These are phyloP conservation scores for Paecilomyces fulvus DNA, from an alignment of 2,329 filamentous ascomycete genomes.

Conservation along the genomic window DNA sequence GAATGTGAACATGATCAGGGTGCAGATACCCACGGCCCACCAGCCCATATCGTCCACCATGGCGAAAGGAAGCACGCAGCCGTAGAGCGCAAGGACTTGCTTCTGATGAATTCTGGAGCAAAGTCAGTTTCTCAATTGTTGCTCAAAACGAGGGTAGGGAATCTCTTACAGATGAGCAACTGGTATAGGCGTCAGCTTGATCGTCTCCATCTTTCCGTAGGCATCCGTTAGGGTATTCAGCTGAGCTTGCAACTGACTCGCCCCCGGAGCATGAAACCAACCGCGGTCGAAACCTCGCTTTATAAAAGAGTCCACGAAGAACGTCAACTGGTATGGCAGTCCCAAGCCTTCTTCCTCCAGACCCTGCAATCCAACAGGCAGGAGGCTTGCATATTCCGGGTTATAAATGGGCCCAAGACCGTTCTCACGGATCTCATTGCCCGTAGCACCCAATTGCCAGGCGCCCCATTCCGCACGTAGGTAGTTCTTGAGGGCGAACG, in stretches of 20 bases:
- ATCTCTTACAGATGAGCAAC: constrained; percentile 48
- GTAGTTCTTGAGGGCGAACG: constrained; percentile 58
- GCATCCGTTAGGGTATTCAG: constrained; percentile 50
- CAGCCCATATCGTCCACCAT: constrained; percentile 56
- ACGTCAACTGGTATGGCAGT: constrained; percentile 51
- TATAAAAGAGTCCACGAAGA: constrained; percentile 54
- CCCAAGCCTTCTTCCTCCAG: constrained; percentile 53
- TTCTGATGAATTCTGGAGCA: constrained; percentile 52
- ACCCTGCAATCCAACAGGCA: constrained; percentile 43
- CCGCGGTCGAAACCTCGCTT: constrained; percentile 46
- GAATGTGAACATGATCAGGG: constrained; percentile 54
- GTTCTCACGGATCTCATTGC: constrained; percentile 22
- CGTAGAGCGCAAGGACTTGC: constrained; percentile 55
- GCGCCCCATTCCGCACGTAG: constrained; percentile 55
- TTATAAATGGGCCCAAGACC: constrained; percentile 22
- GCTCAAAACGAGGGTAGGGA: not conserved
- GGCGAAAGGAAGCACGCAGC: constrained; percentile 53
- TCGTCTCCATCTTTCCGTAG: constrained; percentile 58
- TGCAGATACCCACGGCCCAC: constrained; percentile 53
- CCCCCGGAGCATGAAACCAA: constrained; percentile 54
- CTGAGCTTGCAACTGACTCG: constrained; percentile 50
- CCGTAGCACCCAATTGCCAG: constrained; percentile 16
- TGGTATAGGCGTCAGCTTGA: constrained; percentile 55
- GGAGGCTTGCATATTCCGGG: constrained; percentile 43
- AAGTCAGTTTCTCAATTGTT: not conserved